phyloP scores from a whole-genome alignment of 108 stramenopile genomes.

The Schizochytrium sp. region DNA sequence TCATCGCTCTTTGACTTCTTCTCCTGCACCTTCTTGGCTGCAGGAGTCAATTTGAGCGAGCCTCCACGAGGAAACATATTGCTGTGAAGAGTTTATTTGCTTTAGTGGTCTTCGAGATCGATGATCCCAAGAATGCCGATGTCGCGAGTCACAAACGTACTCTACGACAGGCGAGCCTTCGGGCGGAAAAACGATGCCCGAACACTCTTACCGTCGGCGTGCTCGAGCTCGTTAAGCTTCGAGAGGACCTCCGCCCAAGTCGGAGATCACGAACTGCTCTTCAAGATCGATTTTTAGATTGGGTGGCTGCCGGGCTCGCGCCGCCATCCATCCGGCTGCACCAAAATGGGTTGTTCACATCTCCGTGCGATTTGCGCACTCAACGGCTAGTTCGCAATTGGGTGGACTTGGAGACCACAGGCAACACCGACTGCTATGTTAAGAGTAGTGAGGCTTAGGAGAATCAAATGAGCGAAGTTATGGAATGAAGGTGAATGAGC shows the following conservation, averaged over 20 bases:
- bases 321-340: background rate
- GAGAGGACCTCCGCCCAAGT: background rate
- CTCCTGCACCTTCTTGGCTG: background rate
- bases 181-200: too few relatives aligned
- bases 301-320: background rate
- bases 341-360: constrained; percentile 6
- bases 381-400: too few relatives aligned
- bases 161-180: too few relatives aligned
- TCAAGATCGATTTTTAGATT: background rate
- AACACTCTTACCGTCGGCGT: too few relatives aligned
- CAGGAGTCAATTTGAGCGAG: constrained; percentile 40
- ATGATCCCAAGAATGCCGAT: background rate
- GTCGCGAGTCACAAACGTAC: background rate
- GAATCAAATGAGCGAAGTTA: too few relatives aligned
- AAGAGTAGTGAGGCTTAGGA: too few relatives aligned
- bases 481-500: too few relatives aligned
- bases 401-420: too few relatives aligned
- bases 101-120: background rate
- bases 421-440: too few relatives aligned
- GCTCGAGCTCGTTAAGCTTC: too few relatives aligned
- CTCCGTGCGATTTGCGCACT: background rate
- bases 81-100: background rate
- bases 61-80: constrained; percentile 29
- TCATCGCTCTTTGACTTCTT: background rate
- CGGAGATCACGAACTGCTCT: background rate